Base-by-base conservation (phyloP, 73 alveolate genomes). In the Stentor coeruleus region DNA sequence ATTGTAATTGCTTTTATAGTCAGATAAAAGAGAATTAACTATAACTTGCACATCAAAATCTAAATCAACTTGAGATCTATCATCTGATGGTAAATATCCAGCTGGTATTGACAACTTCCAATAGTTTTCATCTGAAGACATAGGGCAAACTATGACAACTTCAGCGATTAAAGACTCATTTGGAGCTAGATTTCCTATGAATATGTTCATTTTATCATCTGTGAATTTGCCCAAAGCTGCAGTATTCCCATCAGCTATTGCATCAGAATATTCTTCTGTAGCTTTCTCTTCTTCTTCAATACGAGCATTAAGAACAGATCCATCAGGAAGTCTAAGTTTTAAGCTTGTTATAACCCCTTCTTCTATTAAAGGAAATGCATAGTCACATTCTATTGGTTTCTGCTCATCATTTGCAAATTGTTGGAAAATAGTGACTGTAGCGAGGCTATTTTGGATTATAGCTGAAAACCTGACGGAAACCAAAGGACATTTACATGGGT, bases 231-330 rank as follows among this genome's bases (percentile, higher is more conserved):
- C 83, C 66, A 75, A 26, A 36, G 38, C 72, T 14, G 66, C 83
- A 36, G 83, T 75, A 66, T 75, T 75, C 6, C 83, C 83, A 26
- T 14, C 26, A 75, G 83, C 33, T 75, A 75, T 75, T n/a, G 83
- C 30, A 38, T 75, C 83, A n/a, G 20, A 38, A 75, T 75, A 75
- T 35, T 6, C 26, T 2, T 75, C 83, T 0, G 31, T 36, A 39
- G 83, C 83, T 75, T 75, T 33, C 20, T 15, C 58, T 33, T 31
- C 72, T 1, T 31, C 83, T 38, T 75, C 83, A 1, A 75, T 38
- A 26, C 20, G 2, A n/a, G 74, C 83, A 20, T 75, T 35, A 6
- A 75, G 28, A n/a, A 38, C 39, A 36, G 66, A 0, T 20, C 83
- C 83, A 2, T 38, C 66, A 37, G 59, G 2, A 35, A 75, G 72